These are phyloP conservation scores for Cystobasidium tubakii DNA, from an alignment of 768 basidiomycete genomes.

Conservation along the genomic window DNA sequence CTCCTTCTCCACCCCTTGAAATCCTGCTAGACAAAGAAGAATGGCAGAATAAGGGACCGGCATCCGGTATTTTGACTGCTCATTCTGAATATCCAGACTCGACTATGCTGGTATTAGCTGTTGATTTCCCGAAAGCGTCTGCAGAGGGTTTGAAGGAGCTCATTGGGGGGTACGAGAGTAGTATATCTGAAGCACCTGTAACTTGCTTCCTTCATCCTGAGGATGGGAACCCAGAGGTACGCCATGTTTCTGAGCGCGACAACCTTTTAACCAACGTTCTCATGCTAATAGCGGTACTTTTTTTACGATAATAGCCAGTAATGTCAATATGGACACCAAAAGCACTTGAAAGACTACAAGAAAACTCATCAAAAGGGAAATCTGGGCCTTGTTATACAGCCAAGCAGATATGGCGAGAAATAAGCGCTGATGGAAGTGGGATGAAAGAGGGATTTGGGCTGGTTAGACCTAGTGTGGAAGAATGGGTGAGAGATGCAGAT, in stretches of 20 bases:
- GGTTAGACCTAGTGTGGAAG: conserved; percentile 23
- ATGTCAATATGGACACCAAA: conserved; percentile 41
- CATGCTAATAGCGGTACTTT: no score
- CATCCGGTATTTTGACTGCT: conserved; percentile 39
- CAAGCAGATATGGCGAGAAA: conserved; percentile 37
- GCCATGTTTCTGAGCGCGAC: not conserved
- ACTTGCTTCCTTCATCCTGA: conserved; percentile 41
- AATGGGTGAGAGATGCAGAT: conserved; percentile 41
- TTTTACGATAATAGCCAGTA: conserved; percentile 32
- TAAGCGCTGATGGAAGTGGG: conserved; percentile 19
- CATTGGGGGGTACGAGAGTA: not conserved
- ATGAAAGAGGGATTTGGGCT: conserved; percentile 31
- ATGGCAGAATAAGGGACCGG: conserved; percentile 39
- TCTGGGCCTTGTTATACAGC: conserved; percentile 42
- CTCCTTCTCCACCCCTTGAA: not conserved
- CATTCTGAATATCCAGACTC: conserved; percentile 1
- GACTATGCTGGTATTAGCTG: conserved; percentile 38
- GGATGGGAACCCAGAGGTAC: conserved; percentile 40
- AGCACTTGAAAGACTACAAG: conserved; percentile 37
- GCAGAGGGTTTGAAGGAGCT: conserved; percentile 35
- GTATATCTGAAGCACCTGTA: conserved; percentile 33
- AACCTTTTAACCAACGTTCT: no score
- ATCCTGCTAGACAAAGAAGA: conserved; percentile 18
- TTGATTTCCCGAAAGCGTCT: conserved; percentile 41
- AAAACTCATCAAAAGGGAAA: conserved; percentile 39